Evolutionary conservation across 345 rosid genomes (phyloP).

Genomic region (Gossypium ekmanianum): DNA sequence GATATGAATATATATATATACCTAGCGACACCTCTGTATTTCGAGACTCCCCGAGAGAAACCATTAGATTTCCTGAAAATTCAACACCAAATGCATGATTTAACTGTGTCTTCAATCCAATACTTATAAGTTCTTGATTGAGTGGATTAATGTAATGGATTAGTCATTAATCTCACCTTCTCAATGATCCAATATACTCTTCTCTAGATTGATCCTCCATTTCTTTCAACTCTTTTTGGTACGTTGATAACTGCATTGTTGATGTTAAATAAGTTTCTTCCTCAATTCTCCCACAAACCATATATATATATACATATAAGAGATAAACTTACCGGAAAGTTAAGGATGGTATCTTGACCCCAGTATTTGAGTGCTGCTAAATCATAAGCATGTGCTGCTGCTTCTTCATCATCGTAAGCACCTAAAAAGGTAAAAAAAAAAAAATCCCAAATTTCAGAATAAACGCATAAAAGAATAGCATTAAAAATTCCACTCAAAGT

Average conservation of each 20-base stretch:
- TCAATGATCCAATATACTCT: conserved; percentile 81
- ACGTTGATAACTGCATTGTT: conserved; percentile 43
- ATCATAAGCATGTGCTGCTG: conserved; percentile 95
- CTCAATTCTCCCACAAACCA: neutral
- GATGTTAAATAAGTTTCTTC: neutral
- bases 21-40: conserved; percentile 97
- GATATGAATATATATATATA: conserved; percentile 13
- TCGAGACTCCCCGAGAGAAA: conserved; percentile 91
- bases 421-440: conserved; percentile 35
- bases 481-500: neutral
- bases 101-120: neutral
- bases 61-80: conserved; percentile 82
- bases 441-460: neutral
- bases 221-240: conserved; percentile 60
- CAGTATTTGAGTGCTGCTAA: conserved; percentile 94
- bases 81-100: neutral
- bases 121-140: neutral
- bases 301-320: neutral
- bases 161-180: conserved; percentile 44
- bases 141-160: neutral
- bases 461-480: neutral
- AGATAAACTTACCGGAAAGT: conserved; percentile 55
- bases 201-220: conserved; percentile 81
- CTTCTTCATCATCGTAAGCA: conserved; percentile 85
- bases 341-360: conserved; percentile 83